Evolutionary conservation across 192 early-diverging fungal species (phyloP).

Genomic region (Pecoramyces ruminantium): DNA sequence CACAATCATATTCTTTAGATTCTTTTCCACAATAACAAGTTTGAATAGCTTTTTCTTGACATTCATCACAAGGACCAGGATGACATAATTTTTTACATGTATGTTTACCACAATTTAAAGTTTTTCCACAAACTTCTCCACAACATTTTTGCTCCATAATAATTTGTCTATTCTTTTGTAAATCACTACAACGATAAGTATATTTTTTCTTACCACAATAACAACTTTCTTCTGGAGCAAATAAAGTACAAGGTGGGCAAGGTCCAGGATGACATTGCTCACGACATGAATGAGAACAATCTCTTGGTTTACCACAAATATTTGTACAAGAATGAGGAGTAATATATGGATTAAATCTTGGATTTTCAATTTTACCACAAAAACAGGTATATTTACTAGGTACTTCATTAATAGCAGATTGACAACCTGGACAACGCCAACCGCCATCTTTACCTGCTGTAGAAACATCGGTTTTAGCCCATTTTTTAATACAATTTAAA

Average conservation of each 20-base stretch:
- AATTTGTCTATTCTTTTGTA: conserved; percentile 15
- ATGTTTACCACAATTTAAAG: conserved; percentile 56
- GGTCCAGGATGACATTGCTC: conserved; percentile 86
- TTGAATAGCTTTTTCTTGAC: conserved; percentile 29
- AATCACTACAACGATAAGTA: conserved; percentile 56
- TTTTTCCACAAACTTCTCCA: conserved; percentile 43
- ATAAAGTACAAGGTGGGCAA: conserved; percentile 72
- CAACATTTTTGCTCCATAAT: conserved; percentile 37
- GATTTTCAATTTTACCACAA: conserved; percentile 64
- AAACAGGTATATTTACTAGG: conserved; percentile 72
- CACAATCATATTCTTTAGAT: conserved; percentile 34
- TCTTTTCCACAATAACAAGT: conserved; percentile 52
- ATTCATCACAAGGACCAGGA: conserved; percentile 47
- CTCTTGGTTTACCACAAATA: conserved; percentile 43
- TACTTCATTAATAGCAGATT: conserved; percentile 39
- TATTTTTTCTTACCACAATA: conserved; percentile 60
- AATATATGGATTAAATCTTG: conserved; percentile 36
- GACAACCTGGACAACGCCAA: conserved; percentile 91
- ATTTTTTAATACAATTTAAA: conserved; percentile 62
- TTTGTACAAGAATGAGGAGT: conserved; percentile 77
- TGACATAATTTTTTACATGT: conserved; percentile 48
- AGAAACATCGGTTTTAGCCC: conserved; percentile 29
- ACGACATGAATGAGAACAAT: conserved; percentile 61
- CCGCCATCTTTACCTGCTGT: conserved; percentile 7
- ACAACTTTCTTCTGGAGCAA: conserved; percentile 59